phyloP scores from a whole-genome alignment of 805 yeast genomes.

The Brettanomyces nanus region DNA sequence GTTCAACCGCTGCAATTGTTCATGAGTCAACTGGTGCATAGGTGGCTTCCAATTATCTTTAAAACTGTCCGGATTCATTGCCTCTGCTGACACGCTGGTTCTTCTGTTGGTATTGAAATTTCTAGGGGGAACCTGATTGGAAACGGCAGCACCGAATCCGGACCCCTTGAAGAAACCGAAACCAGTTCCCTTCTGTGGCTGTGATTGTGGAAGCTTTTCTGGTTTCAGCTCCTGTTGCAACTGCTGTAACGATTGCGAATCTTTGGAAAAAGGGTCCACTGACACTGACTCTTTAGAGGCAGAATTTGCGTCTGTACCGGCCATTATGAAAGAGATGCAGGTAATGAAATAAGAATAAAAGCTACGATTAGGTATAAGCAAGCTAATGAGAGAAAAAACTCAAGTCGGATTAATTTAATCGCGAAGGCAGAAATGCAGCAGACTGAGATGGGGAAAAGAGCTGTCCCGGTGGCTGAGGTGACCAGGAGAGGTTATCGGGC shows the following conservation, averaged over 20 bases:
- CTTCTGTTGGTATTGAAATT: slow-evolving; percentile 64
- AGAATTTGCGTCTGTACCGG: not conserved
- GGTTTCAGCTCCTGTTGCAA: not conserved
- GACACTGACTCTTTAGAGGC: not conserved
- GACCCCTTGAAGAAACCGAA: slow-evolving; percentile 9
- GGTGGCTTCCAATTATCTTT: slow-evolving; percentile 71
- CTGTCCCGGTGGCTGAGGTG: no score
- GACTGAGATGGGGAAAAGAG: no score
- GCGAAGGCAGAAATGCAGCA: no score
- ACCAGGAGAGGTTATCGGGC: no score
- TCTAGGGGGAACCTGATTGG: slow-evolving; percentile 41
- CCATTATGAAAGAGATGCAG: not conserved
- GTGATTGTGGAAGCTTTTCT: no score
- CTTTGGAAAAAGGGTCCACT: slow-evolving; percentile 1
- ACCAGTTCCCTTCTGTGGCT: no score
- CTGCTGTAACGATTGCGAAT: slow-evolving; percentile 5
- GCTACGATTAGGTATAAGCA: no score
- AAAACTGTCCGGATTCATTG: slow-evolving; percentile 67
- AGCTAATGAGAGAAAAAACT: no score
- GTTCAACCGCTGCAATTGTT: slow-evolving; percentile 62
- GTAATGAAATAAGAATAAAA: no score
- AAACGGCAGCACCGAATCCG: slow-evolving; percentile 19
- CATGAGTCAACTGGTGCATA: slow-evolving; percentile 49
- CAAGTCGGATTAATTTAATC: no score
- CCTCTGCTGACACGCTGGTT: slow-evolving; percentile 86